Percentiles rank a stretch among this genome's conserved stretches.
These are phyloP conservation scores for Dothiorella sarmentorum DNA, from an alignment of 2,329 filamentous ascomycete species.

Conservation along the genomic window DNA sequence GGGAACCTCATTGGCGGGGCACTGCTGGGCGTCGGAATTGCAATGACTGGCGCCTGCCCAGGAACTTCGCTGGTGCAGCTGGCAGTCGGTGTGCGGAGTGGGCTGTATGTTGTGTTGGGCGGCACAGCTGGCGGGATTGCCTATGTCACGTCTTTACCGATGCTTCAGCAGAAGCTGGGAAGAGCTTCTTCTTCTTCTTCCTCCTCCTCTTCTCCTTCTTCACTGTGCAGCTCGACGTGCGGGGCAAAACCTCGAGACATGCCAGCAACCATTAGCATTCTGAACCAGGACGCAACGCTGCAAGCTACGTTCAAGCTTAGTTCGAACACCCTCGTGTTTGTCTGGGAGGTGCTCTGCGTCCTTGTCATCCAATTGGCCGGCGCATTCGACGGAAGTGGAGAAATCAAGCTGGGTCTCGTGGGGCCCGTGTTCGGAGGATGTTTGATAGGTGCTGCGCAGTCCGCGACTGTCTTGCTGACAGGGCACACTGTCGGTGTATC, in stretches of 20 bases:
- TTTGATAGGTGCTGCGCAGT: constrained; percentile 57
- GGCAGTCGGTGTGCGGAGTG: constrained; percentile 52
- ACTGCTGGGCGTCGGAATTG: constrained; percentile 64
- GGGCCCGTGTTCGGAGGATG: constrained; percentile 55
- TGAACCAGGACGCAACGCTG: not conserved
- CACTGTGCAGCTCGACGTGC: too few species aligned
- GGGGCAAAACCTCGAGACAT: not conserved
- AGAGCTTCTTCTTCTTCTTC: too few species aligned
- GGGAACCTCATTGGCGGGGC: constrained; percentile 63
- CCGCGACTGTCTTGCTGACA: constrained; percentile 53
- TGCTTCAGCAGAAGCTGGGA: not conserved
- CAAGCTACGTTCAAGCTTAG: constrained; percentile 42
- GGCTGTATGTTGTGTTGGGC: constrained; percentile 53
- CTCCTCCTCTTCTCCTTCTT: not conserved
- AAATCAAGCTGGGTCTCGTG: constrained; percentile 31
- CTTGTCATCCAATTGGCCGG: constrained; percentile 41
- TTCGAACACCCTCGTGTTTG: constrained; percentile 36
- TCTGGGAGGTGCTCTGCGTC: constrained; percentile 45
- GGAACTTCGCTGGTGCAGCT: constrained; percentile 63
- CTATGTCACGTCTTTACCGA: constrained; percentile 7
- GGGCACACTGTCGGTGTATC: constrained; percentile 59
- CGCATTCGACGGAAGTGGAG: constrained; percentile 18
- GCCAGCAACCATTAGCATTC: not conserved
- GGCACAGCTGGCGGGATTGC: constrained; percentile 54
- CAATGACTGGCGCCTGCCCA: constrained; percentile 62